Conservation (phyloP, 2,329 filamentous ascomycete genomes). For the Penicillium olsonii region DNA sequence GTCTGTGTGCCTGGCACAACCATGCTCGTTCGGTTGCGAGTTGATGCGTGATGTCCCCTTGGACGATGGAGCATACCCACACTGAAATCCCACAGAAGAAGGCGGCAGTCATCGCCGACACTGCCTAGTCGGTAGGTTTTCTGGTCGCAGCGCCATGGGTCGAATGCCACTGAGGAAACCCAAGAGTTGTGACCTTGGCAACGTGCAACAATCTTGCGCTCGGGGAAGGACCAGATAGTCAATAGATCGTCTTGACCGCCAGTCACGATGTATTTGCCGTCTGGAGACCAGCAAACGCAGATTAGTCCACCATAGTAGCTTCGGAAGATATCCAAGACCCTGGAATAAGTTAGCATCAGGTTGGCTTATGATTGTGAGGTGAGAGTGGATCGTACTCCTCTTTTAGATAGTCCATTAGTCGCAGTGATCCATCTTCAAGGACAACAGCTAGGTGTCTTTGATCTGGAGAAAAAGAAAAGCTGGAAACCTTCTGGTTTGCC, state of each 20-base stretch:
- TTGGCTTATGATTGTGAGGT: neutral
- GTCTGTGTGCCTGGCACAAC: slow-evolving; percentile 28
- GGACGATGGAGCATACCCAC: slow-evolving; percentile 94
- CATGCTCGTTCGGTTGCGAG: slow-evolving; percentile 43
- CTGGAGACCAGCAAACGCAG: slow-evolving; percentile 96
- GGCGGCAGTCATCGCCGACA: slow-evolving; percentile 87
- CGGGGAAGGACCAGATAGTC: slow-evolving; percentile 89
- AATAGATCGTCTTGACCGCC: slow-evolving; percentile 95
- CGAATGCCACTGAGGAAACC: slow-evolving; percentile 91
- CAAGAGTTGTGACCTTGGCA: slow-evolving; percentile 96
- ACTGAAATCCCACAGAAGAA: slow-evolving; percentile 96
- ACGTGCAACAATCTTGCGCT: slow-evolving; percentile 80
- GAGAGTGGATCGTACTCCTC: slow-evolving; percentile 67
- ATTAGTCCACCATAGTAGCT: slow-evolving; percentile 93
- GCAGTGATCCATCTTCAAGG: slow-evolving; percentile 84
- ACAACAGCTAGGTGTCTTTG: slow-evolving; percentile 84
- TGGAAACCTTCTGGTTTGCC: slow-evolving; percentile 86
- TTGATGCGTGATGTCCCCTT: slow-evolving; percentile 57
- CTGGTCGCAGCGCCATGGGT: slow-evolving; percentile 95
- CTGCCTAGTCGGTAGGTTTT: slow-evolving; percentile 94
- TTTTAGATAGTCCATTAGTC: slow-evolving; percentile 87
- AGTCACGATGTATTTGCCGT: slow-evolving; percentile 92
- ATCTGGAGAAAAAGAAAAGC: slow-evolving; percentile 90
- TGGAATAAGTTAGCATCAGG: slow-evolving; percentile 38
- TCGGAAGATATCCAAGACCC: slow-evolving; percentile 81